phyloP scores from a whole-genome alignment of 495 filamentous ascomycete species.

The Penicillium egyptiacum region DNA sequence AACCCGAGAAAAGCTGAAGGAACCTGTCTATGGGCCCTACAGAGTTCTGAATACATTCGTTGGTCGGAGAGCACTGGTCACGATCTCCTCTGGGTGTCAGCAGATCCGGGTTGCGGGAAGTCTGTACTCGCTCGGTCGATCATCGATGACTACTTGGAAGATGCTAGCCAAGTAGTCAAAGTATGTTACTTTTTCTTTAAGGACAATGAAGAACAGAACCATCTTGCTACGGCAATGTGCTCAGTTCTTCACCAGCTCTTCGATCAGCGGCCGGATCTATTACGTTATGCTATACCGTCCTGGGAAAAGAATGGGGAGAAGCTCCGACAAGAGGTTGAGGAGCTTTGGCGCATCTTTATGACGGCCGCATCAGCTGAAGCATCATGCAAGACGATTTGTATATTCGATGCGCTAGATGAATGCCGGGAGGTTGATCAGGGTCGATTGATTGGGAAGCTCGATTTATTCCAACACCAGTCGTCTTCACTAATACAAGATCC shows the following conservation, averaged over 20 bases:
- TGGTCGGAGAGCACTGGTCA: too few relatives aligned
- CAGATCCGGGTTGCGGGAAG: too few relatives aligned
- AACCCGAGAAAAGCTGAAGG: too few relatives aligned
- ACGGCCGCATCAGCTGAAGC: constrained; percentile 5
- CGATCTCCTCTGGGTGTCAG: too few relatives aligned
- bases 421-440: constrained; percentile 26
- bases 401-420: constrained; percentile 50
- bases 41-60: too few relatives aligned
- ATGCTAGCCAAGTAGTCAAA: neutral
- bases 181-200: constrained; percentile 20
- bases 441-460: constrained; percentile 27
- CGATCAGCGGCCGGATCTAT: constrained; percentile 3
- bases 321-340: constrained; percentile 23
- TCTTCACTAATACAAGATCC: neutral
- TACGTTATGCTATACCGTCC: constrained; percentile 26
- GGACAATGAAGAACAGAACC: constrained; percentile 21
- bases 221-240: constrained; percentile 32
- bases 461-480: neutral
- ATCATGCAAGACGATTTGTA: constrained; percentile 20
- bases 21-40: too few relatives aligned
- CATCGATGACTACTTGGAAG: too few relatives aligned
- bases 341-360: constrained; percentile 28
- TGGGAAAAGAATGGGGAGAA: constrained; percentile 28
- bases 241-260: constrained; percentile 46
- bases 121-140: too few relatives aligned